Evolutionary conservation across 495 filamentous ascomycete genomes (phyloP).

Genomic region (Neurospora tetraspora): DNA sequence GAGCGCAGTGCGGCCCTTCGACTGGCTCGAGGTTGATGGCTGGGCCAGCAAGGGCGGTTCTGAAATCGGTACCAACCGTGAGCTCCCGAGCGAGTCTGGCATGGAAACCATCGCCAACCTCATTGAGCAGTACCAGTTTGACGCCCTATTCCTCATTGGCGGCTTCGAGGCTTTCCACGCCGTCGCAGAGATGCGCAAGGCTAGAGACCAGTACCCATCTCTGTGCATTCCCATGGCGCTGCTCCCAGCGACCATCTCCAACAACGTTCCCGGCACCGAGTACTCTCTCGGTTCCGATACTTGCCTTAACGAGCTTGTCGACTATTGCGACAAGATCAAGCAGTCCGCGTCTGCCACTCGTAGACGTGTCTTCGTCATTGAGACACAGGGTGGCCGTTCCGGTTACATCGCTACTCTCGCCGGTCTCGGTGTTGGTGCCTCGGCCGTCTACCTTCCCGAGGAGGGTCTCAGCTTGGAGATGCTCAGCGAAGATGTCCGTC

Average conservation of each 20-base stretch:
- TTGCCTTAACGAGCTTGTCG: constrained; percentile 90
- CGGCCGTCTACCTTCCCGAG: constrained; percentile 96
- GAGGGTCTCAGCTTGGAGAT: constrained; percentile 91
- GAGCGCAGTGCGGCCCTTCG: constrained; percentile 71
- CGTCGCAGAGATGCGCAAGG: constrained; percentile 74
- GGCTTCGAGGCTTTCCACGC: constrained; percentile 97
- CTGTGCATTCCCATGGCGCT: constrained; percentile 91
- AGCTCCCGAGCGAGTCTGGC: constrained; percentile 73
- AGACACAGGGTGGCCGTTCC: constrained; percentile 90
- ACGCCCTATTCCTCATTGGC: constrained; percentile 85
- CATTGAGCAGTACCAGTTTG: constrained; percentile 78
- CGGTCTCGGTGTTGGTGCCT: constrained; percentile 78
- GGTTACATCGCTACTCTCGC: constrained; percentile 91
- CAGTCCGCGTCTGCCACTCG: constrained; percentile 91
- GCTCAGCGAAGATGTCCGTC: constrained; percentile 83
- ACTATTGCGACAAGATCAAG: constrained; percentile 94
- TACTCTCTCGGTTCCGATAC: constrained; percentile 96
- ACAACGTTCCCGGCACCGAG: constrained; percentile 97
- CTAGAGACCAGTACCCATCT: constrained; percentile 62
- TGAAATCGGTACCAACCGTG: constrained; percentile 96
- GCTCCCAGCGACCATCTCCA: constrained; percentile 93
- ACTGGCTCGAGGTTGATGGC: constrained; percentile 87
- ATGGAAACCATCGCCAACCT: constrained; percentile 73
- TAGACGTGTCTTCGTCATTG: constrained; percentile 91
- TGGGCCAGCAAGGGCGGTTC: constrained; percentile 97